phyloP scores from a whole-genome alignment of 2,329 filamentous ascomycete species.

The Phoma sp. region DNA sequence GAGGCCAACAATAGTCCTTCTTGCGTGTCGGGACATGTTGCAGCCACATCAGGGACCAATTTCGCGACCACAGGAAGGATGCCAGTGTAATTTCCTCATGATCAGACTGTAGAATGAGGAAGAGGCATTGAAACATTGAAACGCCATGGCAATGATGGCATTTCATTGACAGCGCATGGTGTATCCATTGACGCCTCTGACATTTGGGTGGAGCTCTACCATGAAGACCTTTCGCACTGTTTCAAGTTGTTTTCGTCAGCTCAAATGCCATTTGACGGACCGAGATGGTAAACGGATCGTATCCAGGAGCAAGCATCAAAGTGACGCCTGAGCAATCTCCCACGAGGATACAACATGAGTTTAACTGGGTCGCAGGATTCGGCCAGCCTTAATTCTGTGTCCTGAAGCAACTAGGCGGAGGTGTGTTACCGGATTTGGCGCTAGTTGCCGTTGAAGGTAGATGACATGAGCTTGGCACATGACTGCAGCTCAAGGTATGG shows the following conservation, averaged over 20 bases:
- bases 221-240: slow-evolving; percentile 23
- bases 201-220: slow-evolving; percentile 13
- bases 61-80: slow-evolving; percentile 12
- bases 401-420: slow-evolving; percentile 32
- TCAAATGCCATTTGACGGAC: slow-evolving; percentile 26
- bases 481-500: slow-evolving; percentile 25
- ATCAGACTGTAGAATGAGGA: neutral
- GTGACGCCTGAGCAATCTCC: slow-evolving; percentile 30
- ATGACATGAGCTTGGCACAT: slow-evolving; percentile 36
- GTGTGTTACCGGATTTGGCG: slow-evolving; percentile 16
- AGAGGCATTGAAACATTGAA: neutral
- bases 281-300: slow-evolving; percentile 16
- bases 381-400: slow-evolving; percentile 25
- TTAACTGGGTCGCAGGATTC: slow-evolving; percentile 31
- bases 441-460: slow-evolving; percentile 33
- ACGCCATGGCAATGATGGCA: slow-evolving; percentile 6
- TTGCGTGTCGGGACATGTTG: slow-evolving; percentile 1
- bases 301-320: slow-evolving; percentile 30
- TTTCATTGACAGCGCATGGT: slow-evolving; percentile 26
- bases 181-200: slow-evolving; percentile 37
- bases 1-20: neutral
- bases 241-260: slow-evolving; percentile 29
- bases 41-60: slow-evolving; percentile 12
- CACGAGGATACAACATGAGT: slow-evolving; percentile 21
- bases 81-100: slow-evolving; percentile 8